These are phyloP conservation scores for Glycine soja DNA, from an alignment of 306 rosid species.

Conservation along the genomic window DNA sequence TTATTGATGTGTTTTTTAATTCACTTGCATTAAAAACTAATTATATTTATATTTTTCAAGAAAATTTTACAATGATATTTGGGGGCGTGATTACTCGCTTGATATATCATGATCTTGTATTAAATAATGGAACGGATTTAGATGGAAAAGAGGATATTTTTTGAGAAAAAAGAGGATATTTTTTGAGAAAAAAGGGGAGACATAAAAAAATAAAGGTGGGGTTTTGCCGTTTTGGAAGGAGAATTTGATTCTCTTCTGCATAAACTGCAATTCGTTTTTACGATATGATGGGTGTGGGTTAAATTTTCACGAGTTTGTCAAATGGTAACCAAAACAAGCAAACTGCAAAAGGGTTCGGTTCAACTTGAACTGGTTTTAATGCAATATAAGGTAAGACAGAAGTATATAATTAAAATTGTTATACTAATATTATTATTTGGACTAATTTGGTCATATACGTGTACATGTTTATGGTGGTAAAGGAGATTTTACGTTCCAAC, in stretches of 20 bases:
- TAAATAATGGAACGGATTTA: conserved; percentile 35
- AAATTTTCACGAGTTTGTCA: background rate
- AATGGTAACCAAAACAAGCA: background rate
- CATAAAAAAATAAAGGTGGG: background rate
- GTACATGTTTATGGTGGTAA: background rate
- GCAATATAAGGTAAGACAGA: background rate
- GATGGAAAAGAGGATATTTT: background rate
- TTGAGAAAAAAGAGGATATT: no score
- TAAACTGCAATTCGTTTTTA: conserved; percentile 36
- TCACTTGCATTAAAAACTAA: no score
- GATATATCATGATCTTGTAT: conserved; percentile 3
- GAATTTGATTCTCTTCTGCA: conserved; percentile 44
- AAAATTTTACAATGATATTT: no score
- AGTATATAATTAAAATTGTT: background rate
- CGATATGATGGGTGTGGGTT: background rate
- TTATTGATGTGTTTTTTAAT: no score
- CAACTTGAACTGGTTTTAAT: background rate
- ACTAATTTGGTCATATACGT: background rate
- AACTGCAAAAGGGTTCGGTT: background rate
- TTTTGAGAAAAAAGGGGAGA: background rate
- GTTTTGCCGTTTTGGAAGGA: conserved; percentile 8
- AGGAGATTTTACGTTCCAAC: conserved; percentile 32
- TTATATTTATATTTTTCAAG: no score
- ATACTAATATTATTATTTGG: conserved; percentile 8
- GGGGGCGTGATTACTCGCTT: background rate